Percentiles rank a stretch among this genome's conserved stretches.
phyloP scores from a whole-genome alignment of 2,329 filamentous ascomycete species.

The Cercospora sp. region DNA sequence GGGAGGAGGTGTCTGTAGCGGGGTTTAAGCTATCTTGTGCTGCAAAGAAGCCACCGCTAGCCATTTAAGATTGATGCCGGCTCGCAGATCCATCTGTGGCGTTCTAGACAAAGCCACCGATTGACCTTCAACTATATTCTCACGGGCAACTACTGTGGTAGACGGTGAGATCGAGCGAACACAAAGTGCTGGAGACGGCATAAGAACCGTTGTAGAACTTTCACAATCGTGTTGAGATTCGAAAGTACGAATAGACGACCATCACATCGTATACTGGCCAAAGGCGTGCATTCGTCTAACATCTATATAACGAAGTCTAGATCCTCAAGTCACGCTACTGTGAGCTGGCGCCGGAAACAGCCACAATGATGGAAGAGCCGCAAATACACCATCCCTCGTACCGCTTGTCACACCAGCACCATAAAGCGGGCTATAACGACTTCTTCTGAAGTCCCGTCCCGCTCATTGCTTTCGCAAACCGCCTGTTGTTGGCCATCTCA shows the following conservation, averaged over 20 bases:
- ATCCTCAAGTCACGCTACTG: not conserved
- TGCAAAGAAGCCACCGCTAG: slow-evolving; percentile 4
- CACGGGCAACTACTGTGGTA: not conserved
- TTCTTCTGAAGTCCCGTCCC: not conserved
- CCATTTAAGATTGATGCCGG: slow-evolving; percentile 6
- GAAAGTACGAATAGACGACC: not conserved
- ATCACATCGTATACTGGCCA: not conserved
- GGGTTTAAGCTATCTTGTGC: not conserved
- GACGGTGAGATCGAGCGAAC: not conserved
- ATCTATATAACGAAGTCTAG: not conserved
- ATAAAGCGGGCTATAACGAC: not conserved
- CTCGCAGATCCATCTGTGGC: not conserved
- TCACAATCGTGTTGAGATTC: not conserved
- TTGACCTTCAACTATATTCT: not conserved
- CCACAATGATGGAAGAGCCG: not conserved
- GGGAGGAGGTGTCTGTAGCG: not conserved
- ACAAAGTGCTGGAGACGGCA: not conserved
- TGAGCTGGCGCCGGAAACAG: not conserved
- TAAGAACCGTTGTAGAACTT: not conserved
- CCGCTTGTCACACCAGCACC: not conserved
- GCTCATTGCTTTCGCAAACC: not conserved
- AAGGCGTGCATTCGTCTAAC: not conserved
- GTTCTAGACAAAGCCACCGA: not conserved
- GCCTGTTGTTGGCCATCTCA: not conserved
- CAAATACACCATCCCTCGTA: not conserved